phyloP scores from a whole-genome alignment of 2,329 filamentous ascomycete species.

The Colletotrichum incanum region DNA sequence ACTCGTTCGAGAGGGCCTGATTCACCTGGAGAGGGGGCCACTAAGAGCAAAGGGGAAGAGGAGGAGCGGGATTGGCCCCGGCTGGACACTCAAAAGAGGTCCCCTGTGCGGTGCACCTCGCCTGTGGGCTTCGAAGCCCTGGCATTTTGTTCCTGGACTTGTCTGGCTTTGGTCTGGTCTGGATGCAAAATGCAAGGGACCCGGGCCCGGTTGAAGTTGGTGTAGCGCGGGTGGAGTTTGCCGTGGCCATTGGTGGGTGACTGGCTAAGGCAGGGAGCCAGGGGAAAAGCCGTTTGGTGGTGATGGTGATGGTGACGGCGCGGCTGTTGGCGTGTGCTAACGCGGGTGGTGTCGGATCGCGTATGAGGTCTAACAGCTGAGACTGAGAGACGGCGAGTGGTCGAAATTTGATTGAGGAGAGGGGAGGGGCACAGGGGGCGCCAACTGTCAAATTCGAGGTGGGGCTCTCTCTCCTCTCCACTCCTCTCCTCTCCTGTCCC shows the following conservation, averaged over 20 bases:
- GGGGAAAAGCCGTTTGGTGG: slow-evolving; percentile 2
- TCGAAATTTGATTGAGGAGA: not conserved
- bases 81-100: slow-evolving; percentile 31
- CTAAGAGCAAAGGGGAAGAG: slow-evolving; percentile 14
- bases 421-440: not conserved
- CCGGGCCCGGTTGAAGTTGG: not conserved
- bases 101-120: slow-evolving; percentile 21
- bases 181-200: slow-evolving; percentile 34
- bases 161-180: slow-evolving; percentile 32
- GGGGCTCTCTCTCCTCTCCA: not conserved
- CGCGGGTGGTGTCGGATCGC: not conserved
- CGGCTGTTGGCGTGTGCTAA: not conserved
- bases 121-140: slow-evolving; percentile 10
- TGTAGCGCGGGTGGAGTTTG: not conserved
- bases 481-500: not conserved
- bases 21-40: not conserved
- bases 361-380: not conserved
- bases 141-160: slow-evolving; percentile 33
- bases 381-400: too few relatives aligned
- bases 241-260: not conserved
- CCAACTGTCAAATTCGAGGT: slow-evolving; percentile 29
- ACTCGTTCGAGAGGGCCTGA: not conserved
- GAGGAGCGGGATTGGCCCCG: slow-evolving; percentile 24
- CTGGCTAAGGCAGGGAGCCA: not conserved
- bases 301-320: not conserved